Evolutionary conservation across 345 rosid species (phyloP).

Genomic region (Camelina neglecta): DNA sequence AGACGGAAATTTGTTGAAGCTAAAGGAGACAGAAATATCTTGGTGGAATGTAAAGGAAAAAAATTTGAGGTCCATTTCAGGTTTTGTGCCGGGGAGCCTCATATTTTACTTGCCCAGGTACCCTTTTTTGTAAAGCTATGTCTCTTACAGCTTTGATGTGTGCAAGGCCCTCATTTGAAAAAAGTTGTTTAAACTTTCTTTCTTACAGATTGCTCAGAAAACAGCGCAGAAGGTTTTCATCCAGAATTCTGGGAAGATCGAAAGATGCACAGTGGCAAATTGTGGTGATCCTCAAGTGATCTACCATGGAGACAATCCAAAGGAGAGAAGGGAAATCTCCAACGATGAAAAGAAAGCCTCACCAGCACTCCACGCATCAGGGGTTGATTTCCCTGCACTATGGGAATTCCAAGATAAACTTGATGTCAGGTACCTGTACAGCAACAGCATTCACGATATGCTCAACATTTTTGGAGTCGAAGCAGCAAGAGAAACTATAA

Average conservation of each 20-base stretch:
- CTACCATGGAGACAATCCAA: slow-evolving; percentile 77
- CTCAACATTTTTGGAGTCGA: slow-evolving; percentile 86
- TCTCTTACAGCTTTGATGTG: slow-evolving; percentile 5
- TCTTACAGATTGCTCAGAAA: slow-evolving; percentile 72
- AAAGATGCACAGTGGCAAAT: slow-evolving; percentile 60
- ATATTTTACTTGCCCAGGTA: slow-evolving; percentile 90
- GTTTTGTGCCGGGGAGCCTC: slow-evolving; percentile 68
- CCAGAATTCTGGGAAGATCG: slow-evolving; percentile 79
- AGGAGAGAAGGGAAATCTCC: slow-evolving; percentile 59
- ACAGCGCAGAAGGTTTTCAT: slow-evolving; percentile 84
- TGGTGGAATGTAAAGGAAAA: slow-evolving; percentile 49
- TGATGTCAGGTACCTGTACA: slow-evolving; percentile 79
- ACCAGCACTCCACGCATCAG: slow-evolving; percentile 75
- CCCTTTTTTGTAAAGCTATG: slow-evolving; percentile 18
- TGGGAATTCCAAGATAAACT: slow-evolving; percentile 75
- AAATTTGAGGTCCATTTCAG: slow-evolving; percentile 75
- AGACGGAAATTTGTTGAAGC: slow-evolving; percentile 29
- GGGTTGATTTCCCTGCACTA: slow-evolving; percentile 72
- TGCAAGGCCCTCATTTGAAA: slow-evolving; percentile 7
- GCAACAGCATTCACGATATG: slow-evolving; percentile 80
- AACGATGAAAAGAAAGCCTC: slow-evolving; percentile 55
- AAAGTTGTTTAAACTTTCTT: neutral
- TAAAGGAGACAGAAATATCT: slow-evolving; percentile 57
- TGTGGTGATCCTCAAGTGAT: slow-evolving; percentile 77
- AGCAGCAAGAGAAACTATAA: slow-evolving; percentile 91